Conservation (phyloP, 306 rosid genomes). For the Acacia acuminata region DNA sequence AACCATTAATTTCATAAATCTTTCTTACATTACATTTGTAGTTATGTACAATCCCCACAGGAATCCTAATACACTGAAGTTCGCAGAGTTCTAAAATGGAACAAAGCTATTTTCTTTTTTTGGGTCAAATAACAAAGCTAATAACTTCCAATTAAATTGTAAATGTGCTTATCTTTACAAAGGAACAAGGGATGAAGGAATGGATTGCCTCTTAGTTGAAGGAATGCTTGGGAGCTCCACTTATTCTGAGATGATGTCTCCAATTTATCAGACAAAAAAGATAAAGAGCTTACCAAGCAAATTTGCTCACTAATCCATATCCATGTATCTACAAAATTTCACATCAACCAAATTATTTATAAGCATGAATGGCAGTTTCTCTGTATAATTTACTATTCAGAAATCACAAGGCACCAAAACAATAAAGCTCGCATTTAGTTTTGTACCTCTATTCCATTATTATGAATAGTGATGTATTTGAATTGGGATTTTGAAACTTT, state of each 20-base stretch:
- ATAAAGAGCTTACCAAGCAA: slow-evolving; percentile 61
- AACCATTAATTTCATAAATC: not conserved
- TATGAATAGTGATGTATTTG: not conserved
- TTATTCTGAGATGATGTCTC: slow-evolving; percentile 57
- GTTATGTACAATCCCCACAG: too few species aligned
- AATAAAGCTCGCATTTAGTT: not conserved
- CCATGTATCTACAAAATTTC: not conserved
- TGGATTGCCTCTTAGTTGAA: slow-evolving; percentile 68
- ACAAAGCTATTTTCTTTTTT: slow-evolving; percentile 33
- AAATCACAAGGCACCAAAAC: not conserved
- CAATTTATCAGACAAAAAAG: slow-evolving; percentile 51
- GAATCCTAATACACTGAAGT: slow-evolving; percentile 36
- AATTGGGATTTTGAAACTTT: not conserved
- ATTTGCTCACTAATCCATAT: slow-evolving; percentile 48
- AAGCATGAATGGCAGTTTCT: not conserved
- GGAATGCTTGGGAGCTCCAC: slow-evolving; percentile 72
- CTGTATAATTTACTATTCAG: not conserved
- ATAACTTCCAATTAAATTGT: slow-evolving; percentile 50
- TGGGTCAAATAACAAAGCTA: slow-evolving; percentile 31
- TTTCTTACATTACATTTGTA: not conserved
- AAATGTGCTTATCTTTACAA: slow-evolving; percentile 59
- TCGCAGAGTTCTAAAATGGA: slow-evolving; percentile 49
- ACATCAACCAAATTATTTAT: not conserved
- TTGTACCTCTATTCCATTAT: not conserved
- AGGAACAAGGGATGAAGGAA: not conserved